A percentile compares a stretch with the other conserved stretches of the same genome.
phyloP scores from a whole-genome alignment of 2,329 filamentous ascomycete species.

The Truncatella angustata region DNA sequence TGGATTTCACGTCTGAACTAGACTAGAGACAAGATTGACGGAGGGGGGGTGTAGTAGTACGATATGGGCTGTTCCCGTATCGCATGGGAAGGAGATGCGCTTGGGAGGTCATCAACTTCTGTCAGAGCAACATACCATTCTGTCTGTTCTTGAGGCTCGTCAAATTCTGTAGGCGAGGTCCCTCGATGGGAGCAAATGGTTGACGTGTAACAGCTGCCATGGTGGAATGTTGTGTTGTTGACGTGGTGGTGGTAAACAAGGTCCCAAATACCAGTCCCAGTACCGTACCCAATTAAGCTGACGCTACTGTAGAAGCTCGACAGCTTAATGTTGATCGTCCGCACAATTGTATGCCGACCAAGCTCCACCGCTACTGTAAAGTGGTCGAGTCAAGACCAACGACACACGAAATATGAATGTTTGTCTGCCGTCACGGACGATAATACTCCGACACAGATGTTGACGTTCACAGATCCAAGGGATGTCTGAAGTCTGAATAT shows the following conservation, averaged over 20 bases:
- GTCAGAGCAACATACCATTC: slow-evolving; percentile 58
- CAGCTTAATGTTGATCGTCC: too few relatives aligned
- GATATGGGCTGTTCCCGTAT: background rate
- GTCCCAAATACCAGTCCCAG: too few relatives aligned
- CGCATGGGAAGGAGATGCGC: too few relatives aligned
- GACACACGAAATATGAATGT: background rate
- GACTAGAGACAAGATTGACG: too few relatives aligned
- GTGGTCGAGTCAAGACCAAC: background rate
- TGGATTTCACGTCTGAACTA: background rate
- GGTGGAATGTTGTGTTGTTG: slow-evolving; percentile 21
- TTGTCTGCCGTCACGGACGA: too few relatives aligned
- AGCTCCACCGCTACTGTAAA: slow-evolving; percentile 4
- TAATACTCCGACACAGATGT: too few relatives aligned
- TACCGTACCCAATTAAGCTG: background rate
- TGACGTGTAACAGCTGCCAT: slow-evolving; percentile 63
- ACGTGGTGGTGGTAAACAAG: slow-evolving; percentile 10
- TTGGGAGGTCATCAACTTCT: too few relatives aligned
- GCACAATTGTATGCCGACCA: background rate
- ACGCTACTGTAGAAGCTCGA: too few relatives aligned
- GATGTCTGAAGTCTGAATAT: too few relatives aligned
- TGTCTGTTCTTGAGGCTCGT: slow-evolving; percentile 78
- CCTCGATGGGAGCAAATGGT: slow-evolving; percentile 73
- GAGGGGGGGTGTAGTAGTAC: background rate
- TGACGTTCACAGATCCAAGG: too few relatives aligned
- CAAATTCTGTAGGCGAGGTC: slow-evolving; percentile 66